Evolutionary conservation across 2,329 filamentous ascomycete species (phyloP), one percentile per base, ranked within the genome.

Genomic region (Truncatella angustata): DNA sequence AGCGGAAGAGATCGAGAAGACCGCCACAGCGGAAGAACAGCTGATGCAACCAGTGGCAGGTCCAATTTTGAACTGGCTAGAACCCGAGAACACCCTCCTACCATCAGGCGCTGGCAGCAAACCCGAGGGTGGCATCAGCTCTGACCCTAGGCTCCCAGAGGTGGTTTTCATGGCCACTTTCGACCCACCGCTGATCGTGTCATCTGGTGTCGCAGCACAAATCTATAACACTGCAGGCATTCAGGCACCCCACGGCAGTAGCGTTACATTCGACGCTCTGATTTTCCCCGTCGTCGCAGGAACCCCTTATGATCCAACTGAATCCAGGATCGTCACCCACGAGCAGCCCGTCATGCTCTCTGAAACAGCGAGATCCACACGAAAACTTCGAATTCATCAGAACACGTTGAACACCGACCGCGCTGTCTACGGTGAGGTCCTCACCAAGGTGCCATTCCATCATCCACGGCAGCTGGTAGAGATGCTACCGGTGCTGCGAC

Each of bases 381-480:
- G 23, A 5, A 44, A 44, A 9, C 21, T 44, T 28, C 40, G 40
- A 21, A 3, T 44, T 12, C 80, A 86, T 60, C 66, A 70, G 11
- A 88, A 87, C 62, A 83, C 79, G 0, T 74, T 94, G 1, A 84
- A 83, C 56, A 81, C 91, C 16, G 83, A 88, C 50, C 90, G 90
- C 66, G 81, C 84, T 2, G 88, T 91, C 7, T 90, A 87, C 58
- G 87, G 85, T 0, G 80, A 85, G 51, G 75, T 77, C 3, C 67
- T 95, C 7, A 80, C 79, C 1, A 82, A 86, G 51, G 74, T 94
- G 28, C 84, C 88, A 0, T 93, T 95, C 63, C 82, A 84, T 2
- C 90, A 95, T 62, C 90, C 90, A 0, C 81, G 84, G 46, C 89
- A 95, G 63, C 72, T 95, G 4, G 73, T 92, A 5, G 78, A 82